Conservation (phyloP, 139 green algal genomes). For the Chlamydomonas eustigma region DNA sequence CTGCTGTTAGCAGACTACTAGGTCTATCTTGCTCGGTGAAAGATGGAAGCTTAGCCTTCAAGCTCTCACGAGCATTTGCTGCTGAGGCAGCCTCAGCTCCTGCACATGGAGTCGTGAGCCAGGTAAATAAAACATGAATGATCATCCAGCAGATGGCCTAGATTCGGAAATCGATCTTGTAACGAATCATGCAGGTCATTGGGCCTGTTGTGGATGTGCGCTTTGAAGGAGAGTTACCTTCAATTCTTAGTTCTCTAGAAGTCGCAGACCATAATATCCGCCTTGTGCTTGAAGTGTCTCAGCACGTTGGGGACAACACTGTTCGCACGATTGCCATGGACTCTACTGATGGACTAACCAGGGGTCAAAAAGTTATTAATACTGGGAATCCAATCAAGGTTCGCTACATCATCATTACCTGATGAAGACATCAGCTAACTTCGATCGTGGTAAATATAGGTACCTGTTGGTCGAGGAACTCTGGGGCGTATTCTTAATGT, state of each 20-base stretch:
- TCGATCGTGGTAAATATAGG: constrained; percentile 39
- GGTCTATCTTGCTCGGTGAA: background rate
- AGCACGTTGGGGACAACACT: constrained; percentile 97
- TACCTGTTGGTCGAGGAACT: constrained; percentile 93
- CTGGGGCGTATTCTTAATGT: constrained; percentile 99
- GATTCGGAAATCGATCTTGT: background rate
- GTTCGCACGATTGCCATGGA: constrained; percentile 99
- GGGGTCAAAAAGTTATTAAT: constrained; percentile 88
- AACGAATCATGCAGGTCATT: constrained; percentile 72
- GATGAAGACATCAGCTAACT: constrained; percentile 1
- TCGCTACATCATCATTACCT: background rate
- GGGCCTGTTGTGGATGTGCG: constrained; percentile 97
- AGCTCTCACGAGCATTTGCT: background rate
- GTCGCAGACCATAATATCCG: constrained; percentile 79
- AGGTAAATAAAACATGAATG: background rate
- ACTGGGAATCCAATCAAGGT: constrained; percentile 93
- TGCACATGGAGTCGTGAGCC: constrained; percentile 8
- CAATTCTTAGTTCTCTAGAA: constrained; percentile 89
- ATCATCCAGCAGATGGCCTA: background rate
- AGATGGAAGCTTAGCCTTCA: background rate
- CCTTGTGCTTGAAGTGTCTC: constrained; percentile 95
- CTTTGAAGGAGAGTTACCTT: constrained; percentile 91
- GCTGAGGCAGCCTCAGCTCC: constrained; percentile 7
- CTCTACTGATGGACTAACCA: constrained; percentile 90
- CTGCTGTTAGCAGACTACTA: background rate